phyloP scores from a whole-genome alignment of 2,329 filamentous ascomycete genomes.

The Colletotrichum sp. region DNA sequence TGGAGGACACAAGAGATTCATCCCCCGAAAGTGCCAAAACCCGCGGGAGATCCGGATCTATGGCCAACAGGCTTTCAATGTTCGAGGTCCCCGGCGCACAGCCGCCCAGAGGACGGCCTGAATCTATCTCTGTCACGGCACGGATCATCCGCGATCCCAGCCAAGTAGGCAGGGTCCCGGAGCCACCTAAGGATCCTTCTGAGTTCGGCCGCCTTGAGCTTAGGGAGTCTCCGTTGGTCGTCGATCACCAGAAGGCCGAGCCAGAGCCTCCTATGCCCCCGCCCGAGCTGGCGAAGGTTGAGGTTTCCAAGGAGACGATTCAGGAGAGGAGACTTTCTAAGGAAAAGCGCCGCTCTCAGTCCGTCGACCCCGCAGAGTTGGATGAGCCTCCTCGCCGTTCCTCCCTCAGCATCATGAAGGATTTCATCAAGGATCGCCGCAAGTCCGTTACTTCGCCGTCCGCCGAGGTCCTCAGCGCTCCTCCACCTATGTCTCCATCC shows the following conservation, averaged over 20 bases:
- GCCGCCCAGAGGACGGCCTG: constrained; percentile 58
- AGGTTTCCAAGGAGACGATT: constrained; percentile 48
- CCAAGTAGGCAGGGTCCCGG: constrained; percentile 46
- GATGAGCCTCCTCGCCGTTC: constrained; percentile 55
- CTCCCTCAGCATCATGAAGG: constrained; percentile 64
- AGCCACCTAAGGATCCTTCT: constrained; percentile 42
- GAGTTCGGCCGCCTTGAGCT: constrained; percentile 57
- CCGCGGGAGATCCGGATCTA: constrained; percentile 57
- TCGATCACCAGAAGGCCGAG: constrained; percentile 57
- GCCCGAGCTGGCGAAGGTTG: constrained; percentile 26
- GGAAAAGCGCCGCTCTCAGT: constrained; percentile 40
- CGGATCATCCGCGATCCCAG: constrained; percentile 75
- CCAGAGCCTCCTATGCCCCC: constrained; percentile 28
- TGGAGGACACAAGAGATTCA: constrained; percentile 47
- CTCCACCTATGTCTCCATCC: constrained; percentile 31
- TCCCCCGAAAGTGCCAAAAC: constrained; percentile 47
- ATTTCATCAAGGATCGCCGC: constrained; percentile 65
- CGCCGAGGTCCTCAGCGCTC: constrained; percentile 42
- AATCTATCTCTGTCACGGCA: constrained; percentile 88
- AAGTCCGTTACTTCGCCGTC: constrained; percentile 55
- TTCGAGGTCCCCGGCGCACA: constrained; percentile 48
- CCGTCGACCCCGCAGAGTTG: constrained; percentile 37
- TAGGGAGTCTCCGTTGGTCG: constrained; percentile 63
- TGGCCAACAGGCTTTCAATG: constrained; percentile 60
- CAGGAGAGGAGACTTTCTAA: constrained; percentile 54